Percentiles rank a stretch among this genome's conserved stretches.
phyloP scores from a whole-genome alignment of 2,329 filamentous ascomycete genomes.

The Elsinoe ampelina region DNA sequence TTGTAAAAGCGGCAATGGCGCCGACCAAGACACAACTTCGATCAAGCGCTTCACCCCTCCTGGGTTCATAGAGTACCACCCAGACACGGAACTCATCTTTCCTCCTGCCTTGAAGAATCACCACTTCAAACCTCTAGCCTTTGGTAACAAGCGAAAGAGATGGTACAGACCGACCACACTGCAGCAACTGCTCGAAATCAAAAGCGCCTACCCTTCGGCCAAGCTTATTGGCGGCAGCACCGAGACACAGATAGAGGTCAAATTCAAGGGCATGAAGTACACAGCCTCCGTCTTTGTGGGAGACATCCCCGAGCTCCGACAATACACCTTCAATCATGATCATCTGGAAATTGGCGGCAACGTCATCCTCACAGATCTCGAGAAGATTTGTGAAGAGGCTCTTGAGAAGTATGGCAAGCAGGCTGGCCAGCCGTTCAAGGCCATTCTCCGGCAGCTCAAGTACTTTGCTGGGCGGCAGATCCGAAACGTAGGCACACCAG shows the following conservation, averaged over 20 bases:
- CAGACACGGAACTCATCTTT: slow-evolving; percentile 91
- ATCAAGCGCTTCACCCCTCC: slow-evolving; percentile 67
- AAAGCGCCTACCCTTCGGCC: slow-evolving; percentile 69
- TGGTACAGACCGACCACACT: slow-evolving; percentile 89
- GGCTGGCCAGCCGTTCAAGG: slow-evolving; percentile 72
- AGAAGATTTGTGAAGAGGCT: slow-evolving; percentile 72
- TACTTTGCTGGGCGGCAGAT: slow-evolving; percentile 96
- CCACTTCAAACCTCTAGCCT: slow-evolving; percentile 68
- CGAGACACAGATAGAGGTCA: slow-evolving; percentile 96
- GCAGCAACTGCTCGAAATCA: slow-evolving; percentile 83
- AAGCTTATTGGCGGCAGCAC: slow-evolving; percentile 95
- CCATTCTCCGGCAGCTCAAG: slow-evolving; percentile 84
- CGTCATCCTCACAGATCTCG: slow-evolving; percentile 82
- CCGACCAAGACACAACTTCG: slow-evolving; percentile 36
- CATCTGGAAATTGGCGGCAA: slow-evolving; percentile 90
- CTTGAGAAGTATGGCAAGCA: slow-evolving; percentile 64
- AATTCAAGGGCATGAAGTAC: slow-evolving; percentile 92
- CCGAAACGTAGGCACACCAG: slow-evolving; percentile 92
- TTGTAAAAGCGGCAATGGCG: slow-evolving; percentile 26
- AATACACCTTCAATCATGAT: slow-evolving; percentile 70
- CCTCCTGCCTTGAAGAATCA: slow-evolving; percentile 77
- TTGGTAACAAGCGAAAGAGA: slow-evolving; percentile 88
- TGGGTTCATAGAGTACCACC: slow-evolving; percentile 87
- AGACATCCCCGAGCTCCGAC: slow-evolving; percentile 80
- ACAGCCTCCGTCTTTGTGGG: slow-evolving; percentile 84